Percentiles rank a stretch among this genome's conserved stretches.
phyloP scores from a whole-genome alignment of 164 flowering plant species.

The Brasenia schreberi region DNA sequence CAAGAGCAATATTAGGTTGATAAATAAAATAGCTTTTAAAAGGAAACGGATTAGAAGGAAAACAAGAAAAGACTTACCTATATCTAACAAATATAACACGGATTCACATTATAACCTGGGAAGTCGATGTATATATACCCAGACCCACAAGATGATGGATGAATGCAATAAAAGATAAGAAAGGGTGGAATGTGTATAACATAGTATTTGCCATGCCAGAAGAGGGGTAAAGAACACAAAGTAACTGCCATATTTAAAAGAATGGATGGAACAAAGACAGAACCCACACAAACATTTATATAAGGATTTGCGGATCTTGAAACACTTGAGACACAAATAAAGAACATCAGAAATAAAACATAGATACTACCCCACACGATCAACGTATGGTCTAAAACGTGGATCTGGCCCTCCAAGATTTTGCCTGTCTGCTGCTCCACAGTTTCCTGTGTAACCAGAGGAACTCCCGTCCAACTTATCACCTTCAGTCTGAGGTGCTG shows the following conservation, averaged over 20 bases:
- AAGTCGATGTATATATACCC: too few species aligned
- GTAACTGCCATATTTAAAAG: not conserved
- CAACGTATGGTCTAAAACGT: conserved; percentile 10
- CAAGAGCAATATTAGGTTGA: too few species aligned
- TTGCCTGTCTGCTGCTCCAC: conserved; percentile 15
- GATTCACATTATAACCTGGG: too few species aligned
- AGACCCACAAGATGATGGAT: too few species aligned
- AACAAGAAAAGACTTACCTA: too few species aligned
- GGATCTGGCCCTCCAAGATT: conserved; percentile 12
- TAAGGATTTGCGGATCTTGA: not conserved
- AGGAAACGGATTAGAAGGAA: too few species aligned
- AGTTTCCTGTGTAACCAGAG: conserved; percentile 9
- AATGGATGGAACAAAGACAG: not conserved
- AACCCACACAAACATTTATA: not conserved
- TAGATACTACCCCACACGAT: conserved; percentile 9
- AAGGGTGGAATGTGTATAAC: too few species aligned
- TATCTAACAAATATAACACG: too few species aligned
- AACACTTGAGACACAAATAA: not conserved
- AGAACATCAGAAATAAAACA: conserved; percentile 9
- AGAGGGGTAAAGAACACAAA: not conserved
- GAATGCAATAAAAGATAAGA: too few species aligned
- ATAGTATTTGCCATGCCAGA: not conserved
- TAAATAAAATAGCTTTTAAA: too few species aligned
- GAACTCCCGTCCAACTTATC: conserved; percentile 18
- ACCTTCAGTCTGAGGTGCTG: conserved; percentile 10